Base-by-base conservation (phyloP, 352 stramenopile species). In the Globisporangium barbulae region DNA sequence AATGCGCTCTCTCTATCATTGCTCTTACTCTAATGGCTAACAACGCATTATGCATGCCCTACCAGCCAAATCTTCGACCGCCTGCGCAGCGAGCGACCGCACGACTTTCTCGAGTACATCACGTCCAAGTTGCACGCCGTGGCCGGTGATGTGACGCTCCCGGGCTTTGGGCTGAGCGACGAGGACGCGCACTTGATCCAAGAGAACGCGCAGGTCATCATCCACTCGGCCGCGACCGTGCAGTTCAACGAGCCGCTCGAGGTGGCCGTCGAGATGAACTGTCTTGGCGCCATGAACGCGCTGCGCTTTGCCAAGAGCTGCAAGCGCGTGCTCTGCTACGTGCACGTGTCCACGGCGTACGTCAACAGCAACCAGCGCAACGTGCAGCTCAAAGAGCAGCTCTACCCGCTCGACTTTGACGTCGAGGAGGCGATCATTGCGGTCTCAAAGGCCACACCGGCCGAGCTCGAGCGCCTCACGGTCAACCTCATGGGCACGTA, bases 391-490 rank as follows among this genome's bases (percentile, higher is more conserved):
- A 67, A 68, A 5, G 84, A 94, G 56, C 67, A 91, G 67, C 63
- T 96, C 5, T 94, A 96, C 69, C 85, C 87, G 25, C 66, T 96
- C n/a, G 85, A 93, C 58, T 96, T 96, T 64, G 82, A 96, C 65
- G 72, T 73, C 13, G 77, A 90, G 30, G 83, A 89, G 5, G 83
- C 87, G 8, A 61, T 95, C 17, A 65, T 74, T 21, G 73, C 79
- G 4, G 77, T 94, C 12, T 74, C 74, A 0, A 78, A 65, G 1
- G 78, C 80, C 6, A 83, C 81, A 17, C 62, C 83, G 0, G 79
- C 61, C 30, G 78, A 93, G 42, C 61, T 90, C 33, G 84, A 90
- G 53, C 72, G 79, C 7, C 62, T 96, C 31, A 72, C 76, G 37
- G 75, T 90, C 17, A 90, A 94, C 53, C 70, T 96, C 33, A 93